Conservation (phyloP, 2,329 filamentous ascomycete species). For the Penicillium sp. region DNA sequence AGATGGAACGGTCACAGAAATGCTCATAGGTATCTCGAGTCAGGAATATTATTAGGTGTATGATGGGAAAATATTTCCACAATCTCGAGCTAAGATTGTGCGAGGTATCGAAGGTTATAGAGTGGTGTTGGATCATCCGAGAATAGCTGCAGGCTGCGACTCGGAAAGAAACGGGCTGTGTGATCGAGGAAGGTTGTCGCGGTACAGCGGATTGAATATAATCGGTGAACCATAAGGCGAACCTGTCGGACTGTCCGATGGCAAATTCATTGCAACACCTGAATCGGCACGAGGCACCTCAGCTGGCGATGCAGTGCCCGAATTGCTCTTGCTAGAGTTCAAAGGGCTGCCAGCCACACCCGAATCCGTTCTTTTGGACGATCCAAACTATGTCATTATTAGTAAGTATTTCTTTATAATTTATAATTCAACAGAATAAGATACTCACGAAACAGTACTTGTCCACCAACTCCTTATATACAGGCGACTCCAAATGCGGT, state of each 20-base stretch:
- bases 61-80: not conserved
- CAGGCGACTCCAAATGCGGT: constrained; percentile 74
- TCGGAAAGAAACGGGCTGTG: constrained; percentile 42
- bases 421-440: constrained; percentile 12
- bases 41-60: constrained; percentile 4
- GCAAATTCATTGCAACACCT: constrained; percentile 5
- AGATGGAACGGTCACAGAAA: constrained; percentile 1
- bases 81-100: constrained; percentile 3
- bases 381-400: constrained; percentile 44
- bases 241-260: not conserved
- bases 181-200: constrained; percentile 28
- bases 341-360: not conserved
- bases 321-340: constrained; percentile 12
- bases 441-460: constrained; percentile 99
- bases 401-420: constrained; percentile 36
- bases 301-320: constrained; percentile 8
- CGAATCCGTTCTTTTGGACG: constrained; percentile 33
- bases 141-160: constrained; percentile 43
- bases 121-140: constrained; percentile 32
- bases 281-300: constrained; percentile 8
- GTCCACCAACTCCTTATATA: constrained; percentile 94
- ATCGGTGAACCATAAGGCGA: constrained; percentile 36
- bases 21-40: constrained; percentile 6
- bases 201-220: constrained; percentile 42
- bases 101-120: constrained; percentile 15